A percentile compares a stretch with the other conserved stretches of the same genome.
These are phyloP conservation scores for Caloboletus inedulis DNA, from an alignment of 1,284 basidiomycete species.

Conservation along the genomic window DNA sequence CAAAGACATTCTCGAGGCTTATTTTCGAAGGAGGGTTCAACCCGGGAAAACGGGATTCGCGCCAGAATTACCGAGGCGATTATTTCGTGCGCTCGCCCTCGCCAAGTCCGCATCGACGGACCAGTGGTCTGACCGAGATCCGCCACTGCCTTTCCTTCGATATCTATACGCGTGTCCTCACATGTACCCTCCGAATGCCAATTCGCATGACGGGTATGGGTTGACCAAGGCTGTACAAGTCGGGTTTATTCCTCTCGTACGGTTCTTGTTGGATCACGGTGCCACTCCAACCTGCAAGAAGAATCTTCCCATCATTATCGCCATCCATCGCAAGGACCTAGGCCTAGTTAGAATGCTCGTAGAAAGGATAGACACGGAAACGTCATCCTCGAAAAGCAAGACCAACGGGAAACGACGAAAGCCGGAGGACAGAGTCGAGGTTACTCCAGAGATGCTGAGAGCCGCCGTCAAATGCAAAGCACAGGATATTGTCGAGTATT, in stretches of 20 bases:
- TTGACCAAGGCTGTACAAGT: conserved; percentile 73
- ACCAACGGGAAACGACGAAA: conserved; percentile 47
- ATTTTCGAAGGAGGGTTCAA: conserved; percentile 35
- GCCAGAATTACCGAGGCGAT: conserved; percentile 54
- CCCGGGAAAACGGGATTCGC: not conserved
- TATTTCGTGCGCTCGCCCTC: conserved; percentile 53
- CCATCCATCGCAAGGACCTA: conserved; percentile 69
- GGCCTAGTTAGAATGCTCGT: conserved; percentile 69
- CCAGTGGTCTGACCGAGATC: conserved; percentile 43
- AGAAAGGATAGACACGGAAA: conserved; percentile 46
- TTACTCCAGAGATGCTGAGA: conserved; percentile 59
- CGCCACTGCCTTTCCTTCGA: conserved; percentile 60
- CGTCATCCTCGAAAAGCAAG: conserved; percentile 6
- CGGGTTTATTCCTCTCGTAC: conserved; percentile 59
- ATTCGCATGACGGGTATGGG: conserved; percentile 74
- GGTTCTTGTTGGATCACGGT: conserved; percentile 65
- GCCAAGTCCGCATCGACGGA: conserved; percentile 1
- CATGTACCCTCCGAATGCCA: conserved; percentile 43
- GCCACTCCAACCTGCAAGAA: conserved; percentile 65
- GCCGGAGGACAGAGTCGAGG: conserved; percentile 56
- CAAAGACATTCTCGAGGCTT: conserved; percentile 48
- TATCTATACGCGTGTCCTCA: conserved; percentile 47
- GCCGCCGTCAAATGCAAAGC: conserved; percentile 61
- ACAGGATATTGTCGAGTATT: conserved; percentile 68
- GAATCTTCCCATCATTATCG: conserved; percentile 66